These are phyloP conservation scores for Starmera quercuum DNA, from an alignment of 805 yeast genomes.

Conservation along the genomic window DNA sequence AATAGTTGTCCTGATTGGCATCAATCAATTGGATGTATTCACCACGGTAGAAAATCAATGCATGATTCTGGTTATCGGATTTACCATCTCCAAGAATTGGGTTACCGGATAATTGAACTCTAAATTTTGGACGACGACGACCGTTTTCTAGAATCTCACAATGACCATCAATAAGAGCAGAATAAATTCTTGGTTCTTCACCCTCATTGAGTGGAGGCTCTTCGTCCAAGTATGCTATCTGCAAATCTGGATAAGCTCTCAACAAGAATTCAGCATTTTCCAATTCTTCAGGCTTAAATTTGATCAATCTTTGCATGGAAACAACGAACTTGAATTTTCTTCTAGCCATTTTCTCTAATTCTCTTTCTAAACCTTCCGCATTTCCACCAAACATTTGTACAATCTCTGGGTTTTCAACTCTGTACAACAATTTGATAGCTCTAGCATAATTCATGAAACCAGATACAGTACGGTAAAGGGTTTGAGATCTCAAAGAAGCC, in stretches of 20 bases:
- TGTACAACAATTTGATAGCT: constrained; percentile 86
- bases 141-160: constrained; percentile 68
- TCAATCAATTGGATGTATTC: constrained; percentile 79
- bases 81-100: constrained; percentile 87
- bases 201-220: constrained; percentile 71
- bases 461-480: constrained; percentile 91
- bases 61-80: constrained; percentile 81
- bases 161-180: constrained; percentile 76
- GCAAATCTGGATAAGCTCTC: constrained; percentile 78
- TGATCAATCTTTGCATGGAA: constrained; percentile 78
- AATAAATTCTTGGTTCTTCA: constrained; percentile 64
- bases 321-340: constrained; percentile 77
- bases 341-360: constrained; percentile 83
- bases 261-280: constrained; percentile 76
- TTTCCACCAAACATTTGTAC: constrained; percentile 99
- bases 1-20: constrained; percentile 81
- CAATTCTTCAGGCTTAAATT: constrained; percentile 65
- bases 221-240: constrained; percentile 91
- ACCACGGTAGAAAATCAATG: constrained; percentile 74
- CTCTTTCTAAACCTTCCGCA: constrained; percentile 93
- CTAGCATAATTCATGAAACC: constrained; percentile 98
- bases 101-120: constrained; percentile 74
- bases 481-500: constrained; percentile 97
- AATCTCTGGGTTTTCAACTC: constrained; percentile 92
- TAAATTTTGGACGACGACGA: constrained; percentile 68